Evolutionary conservation across 176 grass and related monocot genomes (phyloP), one percentile per base, ranked within the genome.

Genomic region (Alopecurus myosuroides): DNA sequence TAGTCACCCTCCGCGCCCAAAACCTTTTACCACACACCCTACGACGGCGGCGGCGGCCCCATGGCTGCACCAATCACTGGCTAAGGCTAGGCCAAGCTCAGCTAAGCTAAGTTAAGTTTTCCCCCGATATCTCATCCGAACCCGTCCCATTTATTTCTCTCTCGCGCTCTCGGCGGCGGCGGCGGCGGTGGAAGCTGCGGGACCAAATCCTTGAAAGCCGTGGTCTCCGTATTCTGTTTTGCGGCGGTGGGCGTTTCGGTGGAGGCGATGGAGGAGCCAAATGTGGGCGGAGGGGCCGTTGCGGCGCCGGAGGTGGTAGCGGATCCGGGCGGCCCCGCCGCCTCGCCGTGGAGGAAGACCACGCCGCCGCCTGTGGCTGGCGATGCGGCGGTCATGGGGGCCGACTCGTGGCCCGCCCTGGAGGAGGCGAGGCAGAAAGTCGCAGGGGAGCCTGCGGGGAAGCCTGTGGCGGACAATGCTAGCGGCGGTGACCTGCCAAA

Each of bases 401-500:
- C 85, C 36, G 83, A 90, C 9, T 90, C 90, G 30, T 92, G 93
- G 93, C 87, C 93, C 35, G 87, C 88, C 30, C 88, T 94, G n/a
- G 88, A 88, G 62, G 93, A 92, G 66, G 60, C 88, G 11, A 85
- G 85, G 68, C 78, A 87, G 28, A 94, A 88, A 63, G 82, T 9
- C 4, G 22, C 82, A 25, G 55, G 34, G 67, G 82, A 90, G 63
- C 28, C 28, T 36, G 62, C 79, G 8, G 53, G 62, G 22, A 92
- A 83, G 88, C 67, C 83, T 2, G 62, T 37, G 19, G 46, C 23
- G 15, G 77, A 68, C 82, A 93, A 82, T 88, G 85, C 81, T 62
- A 77, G 9, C 39, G 82, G 46, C 11, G 74, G 45, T 18, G 86
- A 80, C 11, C 52, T 42, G 7, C 28, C 22, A 2, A 78, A 85